These are phyloP conservation scores for Moricandia moricandioides DNA, from an alignment of 345 rosid genomes.

Conservation along the genomic window DNA sequence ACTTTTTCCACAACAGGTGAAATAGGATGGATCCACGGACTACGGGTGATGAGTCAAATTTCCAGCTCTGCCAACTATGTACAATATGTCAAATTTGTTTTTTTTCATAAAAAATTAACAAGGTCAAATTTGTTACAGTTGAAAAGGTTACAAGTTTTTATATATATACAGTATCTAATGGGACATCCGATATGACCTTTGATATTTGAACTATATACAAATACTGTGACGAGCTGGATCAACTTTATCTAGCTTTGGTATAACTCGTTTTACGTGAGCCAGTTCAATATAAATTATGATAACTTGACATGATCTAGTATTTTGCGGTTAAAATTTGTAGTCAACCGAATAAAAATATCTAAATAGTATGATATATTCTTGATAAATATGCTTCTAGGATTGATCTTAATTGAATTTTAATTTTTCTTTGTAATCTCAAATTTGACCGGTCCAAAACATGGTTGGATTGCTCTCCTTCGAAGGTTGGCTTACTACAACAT, in stretches of 20 bases:
- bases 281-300: background rate
- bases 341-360: background rate
- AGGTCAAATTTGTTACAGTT: too few species aligned
- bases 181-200: too few species aligned
- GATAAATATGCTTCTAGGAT: background rate
- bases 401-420: background rate
- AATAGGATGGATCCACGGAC: too few species aligned
- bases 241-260: background rate
- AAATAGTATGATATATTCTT: background rate
- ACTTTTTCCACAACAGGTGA: too few species aligned
- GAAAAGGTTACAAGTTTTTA: too few species aligned
- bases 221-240: background rate
- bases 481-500: conserved; percentile 6
- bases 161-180: too few species aligned
- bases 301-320: background rate
- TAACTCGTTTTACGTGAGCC: background rate
- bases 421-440: background rate
- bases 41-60: too few species aligned
- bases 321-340: background rate
- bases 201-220: background rate
- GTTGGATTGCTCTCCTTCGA: background rate
- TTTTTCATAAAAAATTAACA: too few species aligned
- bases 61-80: too few species aligned
- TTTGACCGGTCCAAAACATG: conserved; percentile 1
- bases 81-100: too few species aligned